phyloP scores from a whole-genome alignment of 805 yeast genomes.

The Lachancea nothofagi region DNA sequence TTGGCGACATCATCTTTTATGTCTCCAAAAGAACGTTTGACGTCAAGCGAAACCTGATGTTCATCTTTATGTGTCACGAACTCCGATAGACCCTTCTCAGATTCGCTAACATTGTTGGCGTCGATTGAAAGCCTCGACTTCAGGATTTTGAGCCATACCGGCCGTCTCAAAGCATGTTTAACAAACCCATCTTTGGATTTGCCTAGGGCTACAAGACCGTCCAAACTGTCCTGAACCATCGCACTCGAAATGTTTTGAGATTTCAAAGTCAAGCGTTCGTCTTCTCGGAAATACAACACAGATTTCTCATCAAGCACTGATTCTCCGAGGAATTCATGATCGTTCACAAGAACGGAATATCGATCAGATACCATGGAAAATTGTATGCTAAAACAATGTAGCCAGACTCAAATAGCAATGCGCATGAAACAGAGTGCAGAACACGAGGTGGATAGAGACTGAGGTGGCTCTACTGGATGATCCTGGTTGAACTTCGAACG shows the following conservation, averaged over 20 bases:
- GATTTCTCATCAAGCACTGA: slow-evolving; percentile 10
- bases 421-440: not conserved
- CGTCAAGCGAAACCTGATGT: slow-evolving; percentile 73
- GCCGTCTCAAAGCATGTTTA: slow-evolving; percentile 14
- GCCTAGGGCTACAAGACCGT: slow-evolving; percentile 19
- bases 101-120: not conserved
- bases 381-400: no score
- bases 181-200: slow-evolving; percentile 24
- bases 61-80: slow-evolving; percentile 54
- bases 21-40: slow-evolving; percentile 58
- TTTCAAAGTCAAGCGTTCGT: slow-evolving; percentile 6
- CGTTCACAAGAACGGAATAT: slow-evolving; percentile 4
- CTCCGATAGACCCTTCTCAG: not conserved
- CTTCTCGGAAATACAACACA: slow-evolving; percentile 5
- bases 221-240: slow-evolving; percentile 13
- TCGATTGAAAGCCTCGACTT: slow-evolving; percentile 11
- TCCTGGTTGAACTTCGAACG: no score
- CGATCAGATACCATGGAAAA: slow-evolving; percentile 4
- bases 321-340: slow-evolving; percentile 9
- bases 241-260: slow-evolving; percentile 8
- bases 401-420: no score
- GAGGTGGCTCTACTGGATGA: no score
- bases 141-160: slow-evolving; percentile 29
- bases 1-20: slow-evolving; percentile 20
- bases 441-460: no score